Conservation (phyloP, 164 flowering plant genomes). For the Chimonanthus salicifolius region DNA sequence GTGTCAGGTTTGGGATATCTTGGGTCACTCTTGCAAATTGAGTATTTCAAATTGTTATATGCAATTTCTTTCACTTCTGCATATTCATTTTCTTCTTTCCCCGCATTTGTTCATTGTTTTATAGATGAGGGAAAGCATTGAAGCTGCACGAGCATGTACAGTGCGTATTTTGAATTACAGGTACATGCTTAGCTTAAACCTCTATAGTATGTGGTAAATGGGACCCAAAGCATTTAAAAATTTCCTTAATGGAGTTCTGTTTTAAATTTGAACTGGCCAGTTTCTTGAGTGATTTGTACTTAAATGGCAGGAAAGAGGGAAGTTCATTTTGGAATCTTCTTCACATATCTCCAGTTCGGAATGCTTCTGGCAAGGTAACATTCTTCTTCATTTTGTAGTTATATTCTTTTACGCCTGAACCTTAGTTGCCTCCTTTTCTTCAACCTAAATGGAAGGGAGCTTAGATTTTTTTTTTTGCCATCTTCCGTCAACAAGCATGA, state of each 20-base stretch:
- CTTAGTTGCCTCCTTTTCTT: background rate
- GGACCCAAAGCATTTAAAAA: background rate
- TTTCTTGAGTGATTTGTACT: conserved; percentile 5
- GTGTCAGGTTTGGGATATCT: conserved; percentile 34
- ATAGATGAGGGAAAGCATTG: conserved; percentile 67
- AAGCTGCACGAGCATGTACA: conserved; percentile 54
- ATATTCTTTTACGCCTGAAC: background rate
- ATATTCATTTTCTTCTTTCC: background rate
- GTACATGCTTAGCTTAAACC: conserved; percentile 32
- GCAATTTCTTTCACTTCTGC: background rate
- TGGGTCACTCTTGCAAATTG: background rate
- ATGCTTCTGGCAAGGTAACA: conserved; percentile 88
- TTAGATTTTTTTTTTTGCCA: background rate
- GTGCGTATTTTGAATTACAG: conserved; percentile 87
- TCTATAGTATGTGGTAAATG: background rate
- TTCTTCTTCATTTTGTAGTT: background rate
- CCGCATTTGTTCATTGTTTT: conserved; percentile 8
- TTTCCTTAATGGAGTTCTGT: background rate
- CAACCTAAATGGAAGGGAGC: background rate
- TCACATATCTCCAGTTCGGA: conserved; percentile 82
- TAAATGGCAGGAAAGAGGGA: conserved; percentile 63
- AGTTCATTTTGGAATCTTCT: conserved; percentile 86
- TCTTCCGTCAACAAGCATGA: no score
- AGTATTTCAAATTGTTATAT: no score
- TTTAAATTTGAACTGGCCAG: background rate